A percentile compares a stretch with the other conserved stretches of the same genome.
Evolutionary conservation across 2,329 filamentous ascomycete genomes (phyloP).

Genomic region (Niveomyces coronatus): DNA sequence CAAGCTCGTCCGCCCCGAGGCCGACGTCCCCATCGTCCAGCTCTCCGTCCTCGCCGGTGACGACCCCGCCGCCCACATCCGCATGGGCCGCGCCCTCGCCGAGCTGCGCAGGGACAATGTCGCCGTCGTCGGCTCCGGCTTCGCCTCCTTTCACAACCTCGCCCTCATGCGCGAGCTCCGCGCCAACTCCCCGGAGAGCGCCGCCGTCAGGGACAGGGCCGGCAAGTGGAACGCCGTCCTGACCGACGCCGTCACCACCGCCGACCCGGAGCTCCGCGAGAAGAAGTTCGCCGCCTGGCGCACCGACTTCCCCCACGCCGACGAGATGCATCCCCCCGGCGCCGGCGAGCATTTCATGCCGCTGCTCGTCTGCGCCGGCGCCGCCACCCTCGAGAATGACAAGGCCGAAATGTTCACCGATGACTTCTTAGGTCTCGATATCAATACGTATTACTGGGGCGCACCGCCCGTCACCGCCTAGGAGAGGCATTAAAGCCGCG

Average conservation of each 20-base stretch:
- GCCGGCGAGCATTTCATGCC: slow-evolving; percentile 51
- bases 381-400: slow-evolving; percentile 29
- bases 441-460: slow-evolving; percentile 47
- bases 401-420: slow-evolving; percentile 36
- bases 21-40: slow-evolving; percentile 45
- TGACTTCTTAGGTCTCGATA: slow-evolving; percentile 36
- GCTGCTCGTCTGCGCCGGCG: slow-evolving; percentile 44
- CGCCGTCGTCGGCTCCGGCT: slow-evolving; percentile 51
- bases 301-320: slow-evolving; percentile 33
- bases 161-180: slow-evolving; percentile 31
- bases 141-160: slow-evolving; percentile 48
- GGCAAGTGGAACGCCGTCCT: slow-evolving; percentile 37
- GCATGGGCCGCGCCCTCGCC: slow-evolving; percentile 42
- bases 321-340: slow-evolving; percentile 42
- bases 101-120: slow-evolving; percentile 40
- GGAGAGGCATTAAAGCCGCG: slow-evolving; percentile 7
- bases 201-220: slow-evolving; percentile 18
- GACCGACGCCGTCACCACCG: slow-evolving; percentile 27
- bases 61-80: slow-evolving; percentile 36
- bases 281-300: slow-evolving; percentile 36
- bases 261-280: slow-evolving; percentile 25
- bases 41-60: slow-evolving; percentile 44
- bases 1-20: slow-evolving; percentile 41
- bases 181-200: background rate
- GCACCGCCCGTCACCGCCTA: slow-evolving; percentile 14